These are phyloP conservation scores for Clavulina sp. DNA, from an alignment of 768 basidiomycete genomes.

Conservation along the genomic window DNA sequence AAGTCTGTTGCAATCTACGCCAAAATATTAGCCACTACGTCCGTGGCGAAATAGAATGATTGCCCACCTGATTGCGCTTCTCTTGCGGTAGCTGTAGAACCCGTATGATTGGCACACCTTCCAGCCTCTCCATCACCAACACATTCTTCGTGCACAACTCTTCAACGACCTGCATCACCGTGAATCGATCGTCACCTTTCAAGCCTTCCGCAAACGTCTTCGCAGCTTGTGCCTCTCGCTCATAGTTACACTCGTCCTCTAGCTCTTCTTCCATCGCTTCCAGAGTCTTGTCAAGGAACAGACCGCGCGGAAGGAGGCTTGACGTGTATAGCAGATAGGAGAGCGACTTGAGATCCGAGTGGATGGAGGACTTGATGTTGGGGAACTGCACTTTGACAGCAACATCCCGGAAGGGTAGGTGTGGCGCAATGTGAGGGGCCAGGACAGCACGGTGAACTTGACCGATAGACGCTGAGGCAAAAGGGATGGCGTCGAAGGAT, in stretches of 20 bases:
- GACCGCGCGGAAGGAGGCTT: constrained; percentile 63
- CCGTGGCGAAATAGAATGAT: not conserved
- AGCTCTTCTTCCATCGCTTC: constrained; percentile 83
- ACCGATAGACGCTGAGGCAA: constrained; percentile 92
- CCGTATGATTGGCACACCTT: constrained; percentile 67
- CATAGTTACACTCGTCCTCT: constrained; percentile 83
- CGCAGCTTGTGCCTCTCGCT: constrained; percentile 60
- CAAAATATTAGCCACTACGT: not conserved
- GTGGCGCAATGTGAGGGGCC: constrained; percentile 25
- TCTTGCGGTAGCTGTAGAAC: constrained; percentile 37
- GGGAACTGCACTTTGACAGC: constrained; percentile 85
- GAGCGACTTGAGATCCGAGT: constrained; percentile 74
- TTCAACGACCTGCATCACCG: constrained; percentile 68
- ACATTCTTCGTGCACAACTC: constrained; percentile 65
- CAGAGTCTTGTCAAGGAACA: constrained; percentile 81
- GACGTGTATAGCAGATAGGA: constrained; percentile 68
- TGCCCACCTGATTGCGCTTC: constrained; percentile 53
- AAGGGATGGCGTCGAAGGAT: constrained; percentile 68
- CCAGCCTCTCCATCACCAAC: constrained; percentile 76
- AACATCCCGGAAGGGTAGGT: constrained; percentile 29
- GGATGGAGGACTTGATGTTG: constrained; percentile 70
- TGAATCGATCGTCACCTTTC: constrained; percentile 44
- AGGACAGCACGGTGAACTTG: constrained; percentile 78
- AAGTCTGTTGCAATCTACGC: constrained; percentile 66
- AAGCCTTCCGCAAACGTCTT: constrained; percentile 30